Percentiles rank a stretch among this genome's conserved stretches.
Conservation (phyloP, 2,329 filamentous ascomycete genomes). For the Rhexocercosporidium sp. region DNA sequence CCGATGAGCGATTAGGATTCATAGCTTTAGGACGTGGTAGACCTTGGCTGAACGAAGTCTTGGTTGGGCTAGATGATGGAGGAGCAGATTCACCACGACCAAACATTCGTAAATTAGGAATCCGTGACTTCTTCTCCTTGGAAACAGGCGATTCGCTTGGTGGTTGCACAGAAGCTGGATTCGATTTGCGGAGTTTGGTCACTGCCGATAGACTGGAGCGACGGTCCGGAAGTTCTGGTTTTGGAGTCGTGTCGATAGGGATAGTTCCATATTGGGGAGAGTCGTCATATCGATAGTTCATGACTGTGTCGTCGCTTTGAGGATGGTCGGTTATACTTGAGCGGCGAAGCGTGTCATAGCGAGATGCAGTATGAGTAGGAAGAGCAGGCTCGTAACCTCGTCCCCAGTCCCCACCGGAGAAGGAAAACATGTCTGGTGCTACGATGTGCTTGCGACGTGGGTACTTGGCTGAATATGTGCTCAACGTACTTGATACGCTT, state of each 20-base stretch:
- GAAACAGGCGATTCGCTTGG: constrained; percentile 12
- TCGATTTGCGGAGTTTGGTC: constrained; percentile 33
- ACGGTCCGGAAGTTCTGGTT: constrained; percentile 36
- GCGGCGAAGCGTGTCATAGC: constrained; percentile 29
- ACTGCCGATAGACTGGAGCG: constrained; percentile 37
- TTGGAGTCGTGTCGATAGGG: constrained; percentile 25
- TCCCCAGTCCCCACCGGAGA: constrained; percentile 35
- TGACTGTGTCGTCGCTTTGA: constrained; percentile 32
- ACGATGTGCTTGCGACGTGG: constrained; percentile 26
- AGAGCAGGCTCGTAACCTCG: constrained; percentile 31
- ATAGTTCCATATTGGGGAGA: constrained; percentile 23
- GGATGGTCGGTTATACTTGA: constrained; percentile 29
- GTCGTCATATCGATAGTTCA: constrained; percentile 11
- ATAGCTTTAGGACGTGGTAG: background rate
- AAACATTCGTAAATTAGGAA: constrained; percentile 19
- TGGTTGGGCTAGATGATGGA: constrained; percentile 1
- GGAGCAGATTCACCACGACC: constrained; percentile 22
- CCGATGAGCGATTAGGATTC: background rate
- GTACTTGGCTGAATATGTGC: constrained; percentile 30
- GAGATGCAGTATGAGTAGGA: constrained; percentile 26
- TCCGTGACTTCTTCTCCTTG: constrained; percentile 13
- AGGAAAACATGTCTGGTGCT: constrained; percentile 37
- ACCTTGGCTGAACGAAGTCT: background rate
- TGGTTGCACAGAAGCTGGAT: constrained; percentile 1
- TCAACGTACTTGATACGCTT: constrained; percentile 33